Conservation (phyloP, 106 monocot species). For the Allium cepa region DNA sequence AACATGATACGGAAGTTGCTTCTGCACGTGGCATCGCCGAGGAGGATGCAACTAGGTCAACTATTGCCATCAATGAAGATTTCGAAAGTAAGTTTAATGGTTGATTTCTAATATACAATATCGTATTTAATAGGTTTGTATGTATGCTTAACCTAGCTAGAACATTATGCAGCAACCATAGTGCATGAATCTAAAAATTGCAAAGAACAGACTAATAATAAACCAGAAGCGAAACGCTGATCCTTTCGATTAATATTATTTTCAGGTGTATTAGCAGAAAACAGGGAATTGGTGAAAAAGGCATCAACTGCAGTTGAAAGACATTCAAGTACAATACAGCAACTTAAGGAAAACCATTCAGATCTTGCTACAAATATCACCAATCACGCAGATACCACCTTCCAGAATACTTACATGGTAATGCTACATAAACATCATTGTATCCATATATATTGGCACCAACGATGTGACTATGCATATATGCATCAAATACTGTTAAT, state of each 20-base stretch:
- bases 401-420: constrained; percentile 51
- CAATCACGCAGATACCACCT: constrained; percentile 30
- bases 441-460: no score
- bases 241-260: not conserved
- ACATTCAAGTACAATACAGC: constrained; percentile 27
- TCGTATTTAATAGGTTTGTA: no score
- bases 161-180: no score
- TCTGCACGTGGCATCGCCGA: constrained; percentile 37
- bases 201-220: no score
- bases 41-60: constrained; percentile 29
- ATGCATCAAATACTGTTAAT: no score
- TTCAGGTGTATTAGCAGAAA: constrained; percentile 39
- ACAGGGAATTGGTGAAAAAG: constrained; percentile 21
- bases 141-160: no score
- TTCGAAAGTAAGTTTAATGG: constrained; percentile 38
- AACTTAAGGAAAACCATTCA: constrained; percentile 38
- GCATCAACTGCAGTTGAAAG: constrained; percentile 30
- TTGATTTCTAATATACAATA: no score
- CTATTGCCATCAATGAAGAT: constrained; percentile 28
- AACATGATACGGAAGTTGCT: constrained; percentile 52
- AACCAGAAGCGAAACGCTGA: no score
- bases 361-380: constrained; percentile 26
- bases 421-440: not conserved
- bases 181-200: no score
- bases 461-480: no score